Conservation (phyloP, 768 basidiomycete genomes). For the Pleurotus ostreatus region DNA sequence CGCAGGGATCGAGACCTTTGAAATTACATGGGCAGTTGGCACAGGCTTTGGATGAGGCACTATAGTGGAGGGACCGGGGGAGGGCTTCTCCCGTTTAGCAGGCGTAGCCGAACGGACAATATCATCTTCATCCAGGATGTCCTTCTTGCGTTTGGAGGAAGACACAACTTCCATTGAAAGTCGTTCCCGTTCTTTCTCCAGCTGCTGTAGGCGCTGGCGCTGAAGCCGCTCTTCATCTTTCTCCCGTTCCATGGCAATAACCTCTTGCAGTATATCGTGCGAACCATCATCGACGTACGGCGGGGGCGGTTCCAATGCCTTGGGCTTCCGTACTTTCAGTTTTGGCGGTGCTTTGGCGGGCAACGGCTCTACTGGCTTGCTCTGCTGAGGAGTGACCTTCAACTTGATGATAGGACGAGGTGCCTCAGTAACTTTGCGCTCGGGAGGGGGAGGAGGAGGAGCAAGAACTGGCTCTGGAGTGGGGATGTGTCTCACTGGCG, state of each 20-base stretch:
- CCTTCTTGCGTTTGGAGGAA: background rate
- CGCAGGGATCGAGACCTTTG: constrained; percentile 21
- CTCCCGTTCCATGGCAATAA: constrained; percentile 74
- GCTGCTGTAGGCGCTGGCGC: constrained; percentile 42
- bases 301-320: constrained; percentile 48
- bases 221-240: constrained; percentile 41
- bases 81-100: constrained; percentile 51
- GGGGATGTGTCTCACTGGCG: background rate
- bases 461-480: constrained; percentile 17
- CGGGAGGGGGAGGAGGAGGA: constrained; percentile 28
- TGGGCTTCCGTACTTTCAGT: constrained; percentile 38
- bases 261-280: constrained; percentile 76
- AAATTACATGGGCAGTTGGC: constrained; percentile 10
- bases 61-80: constrained; percentile 31
- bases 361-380: constrained; percentile 25
- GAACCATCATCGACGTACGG: constrained; percentile 79
- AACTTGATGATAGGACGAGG: constrained; percentile 61
- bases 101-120: constrained; percentile 60
- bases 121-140: constrained; percentile 49
- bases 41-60: constrained; percentile 22
- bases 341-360: constrained; percentile 32
- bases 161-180: constrained; percentile 38
- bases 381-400: constrained; percentile 45
- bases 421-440: constrained; percentile 13
- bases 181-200: constrained; percentile 39